Evolutionary conservation across 2,329 filamentous ascomycete species (phyloP), one percentile per base, ranked within the genome.

Genomic region (Fusarium agapanthi): DNA sequence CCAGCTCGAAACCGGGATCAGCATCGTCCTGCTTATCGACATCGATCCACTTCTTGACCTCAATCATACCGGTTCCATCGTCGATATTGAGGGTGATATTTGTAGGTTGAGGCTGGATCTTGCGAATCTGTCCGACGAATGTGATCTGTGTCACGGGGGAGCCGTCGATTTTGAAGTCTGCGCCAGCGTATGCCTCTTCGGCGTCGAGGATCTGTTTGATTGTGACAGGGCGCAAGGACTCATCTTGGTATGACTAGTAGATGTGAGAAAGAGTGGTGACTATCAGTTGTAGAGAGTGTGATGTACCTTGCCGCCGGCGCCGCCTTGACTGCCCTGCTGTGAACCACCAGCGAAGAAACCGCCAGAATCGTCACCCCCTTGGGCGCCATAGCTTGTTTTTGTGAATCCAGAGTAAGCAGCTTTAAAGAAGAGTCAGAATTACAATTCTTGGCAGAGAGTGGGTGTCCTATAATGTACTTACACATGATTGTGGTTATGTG

Each of bases 21-120:
- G 81, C 78, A 22, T 82, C 81, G n/a, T 83, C 82, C 41, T 83
- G 79, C 79, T 87, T 88, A 79, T 90, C 89, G 74, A 87, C 83
- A 82, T 95, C 92, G 64, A 93, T 87, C 92, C 93, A 97, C 81
- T 93, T 91, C 85, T 96, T 97, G 75, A 94, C 95, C 83, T 99
- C 97, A 77, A 98, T 92, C 69, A 91, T 88, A 67, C 94, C 95
- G 3, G 97, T 99, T 80, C 96, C 96, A 83, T 99, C 96, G 83
- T 99, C 96, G 77, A 99, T 86, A 78, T 92, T 93, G 88, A 97
- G 97, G 50, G 94, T 97, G 75, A 95, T 91, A 84, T 97, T 97
- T 75, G 95, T 98, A 44, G 92, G 89, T 84, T 97, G 94, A n/a
- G 89, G 88, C 79, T 90, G 93, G 83, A 98, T 91, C 83, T 91